Conservation (phyloP, 148 eudicot species). For the Rhododendron simsii region DNA sequence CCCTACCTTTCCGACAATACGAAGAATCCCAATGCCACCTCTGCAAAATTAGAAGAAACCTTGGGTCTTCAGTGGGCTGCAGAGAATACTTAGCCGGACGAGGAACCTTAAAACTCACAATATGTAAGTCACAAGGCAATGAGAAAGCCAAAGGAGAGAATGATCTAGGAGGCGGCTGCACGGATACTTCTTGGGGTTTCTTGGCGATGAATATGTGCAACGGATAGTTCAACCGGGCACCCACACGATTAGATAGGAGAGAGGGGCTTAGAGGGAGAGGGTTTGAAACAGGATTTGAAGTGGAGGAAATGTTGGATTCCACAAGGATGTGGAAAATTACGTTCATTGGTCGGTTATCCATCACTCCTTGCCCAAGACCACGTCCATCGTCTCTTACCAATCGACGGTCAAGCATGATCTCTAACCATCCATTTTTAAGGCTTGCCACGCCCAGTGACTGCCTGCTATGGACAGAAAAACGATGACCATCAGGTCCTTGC, state of each 20-base stretch:
- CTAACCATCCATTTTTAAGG: constrained; percentile 79
- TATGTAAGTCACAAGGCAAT: constrained; percentile 87
- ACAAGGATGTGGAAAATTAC: constrained; percentile 65
- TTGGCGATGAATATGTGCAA: constrained; percentile 66
- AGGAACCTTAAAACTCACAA: constrained; percentile 87
- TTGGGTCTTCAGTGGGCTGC: constrained; percentile 49
- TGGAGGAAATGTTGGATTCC: constrained; percentile 70
- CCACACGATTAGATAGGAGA: constrained; percentile 71
- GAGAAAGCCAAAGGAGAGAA: constrained; percentile 72
- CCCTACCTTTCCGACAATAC: constrained; percentile 62
- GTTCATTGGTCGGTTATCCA: constrained; percentile 87
- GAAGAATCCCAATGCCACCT: constrained; percentile 85
- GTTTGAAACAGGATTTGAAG: constrained; percentile 39
- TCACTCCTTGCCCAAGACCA: constrained; percentile 96
- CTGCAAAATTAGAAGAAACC: constrained; percentile 57
- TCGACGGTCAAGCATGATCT: constrained; percentile 95
- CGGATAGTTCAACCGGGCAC: constrained; percentile 81
- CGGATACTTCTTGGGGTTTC: constrained; percentile 52
- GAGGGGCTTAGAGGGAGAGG: constrained; percentile 69
- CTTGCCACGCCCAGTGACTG: constrained; percentile 93
- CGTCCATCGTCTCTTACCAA: constrained; percentile 79
- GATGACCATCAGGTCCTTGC: constrained; percentile 74
- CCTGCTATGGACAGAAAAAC: constrained; percentile 81
- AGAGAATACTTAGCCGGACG: constrained; percentile 65
- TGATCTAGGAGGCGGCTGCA: constrained; percentile 60